A percentile compares a stretch with the other conserved stretches of the same genome.
phyloP scores from a whole-genome alignment of 306 rosid genomes.

The Lathyrus sativus region DNA sequence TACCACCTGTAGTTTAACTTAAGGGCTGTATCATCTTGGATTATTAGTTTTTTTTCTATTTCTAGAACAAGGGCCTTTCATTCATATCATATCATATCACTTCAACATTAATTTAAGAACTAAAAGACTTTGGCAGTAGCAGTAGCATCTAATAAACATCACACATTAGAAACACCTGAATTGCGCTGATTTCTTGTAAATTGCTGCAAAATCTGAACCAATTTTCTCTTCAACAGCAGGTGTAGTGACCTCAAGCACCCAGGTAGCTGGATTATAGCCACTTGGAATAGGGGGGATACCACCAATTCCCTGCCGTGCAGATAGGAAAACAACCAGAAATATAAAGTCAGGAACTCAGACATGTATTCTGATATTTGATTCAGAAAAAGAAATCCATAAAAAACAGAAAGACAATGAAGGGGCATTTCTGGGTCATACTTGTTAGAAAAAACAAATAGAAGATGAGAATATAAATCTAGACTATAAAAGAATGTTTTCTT shows the following conservation, averaged over 20 bases:
- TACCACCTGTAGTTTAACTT: constrained; percentile 11
- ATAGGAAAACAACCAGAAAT: constrained; percentile 27
- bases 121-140: background rate
- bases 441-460: constrained; percentile 17
- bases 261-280: constrained; percentile 88
- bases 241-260: constrained; percentile 93
- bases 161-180: constrained; percentile 53
- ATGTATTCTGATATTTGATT: constrained; percentile 5
- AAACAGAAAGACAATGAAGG: background rate
- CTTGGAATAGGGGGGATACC: constrained; percentile 63
- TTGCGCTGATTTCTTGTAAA: constrained; percentile 61
- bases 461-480: constrained; percentile 8
- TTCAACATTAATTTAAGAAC: constrained; percentile 11
- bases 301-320: constrained; percentile 49
- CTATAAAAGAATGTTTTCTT: background rate
- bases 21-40: constrained; percentile 17
- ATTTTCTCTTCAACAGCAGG: constrained; percentile 67
- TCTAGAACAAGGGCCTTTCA: constrained; percentile 7
- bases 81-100: constrained; percentile 14
- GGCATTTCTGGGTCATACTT: background rate
- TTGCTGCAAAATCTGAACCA: constrained; percentile 58
- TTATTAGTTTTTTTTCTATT: background rate
- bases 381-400: background rate
- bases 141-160: constrained; percentile 13
- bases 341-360: constrained; percentile 11